Base-by-base conservation (phyloP, 2,329 filamentous ascomycete genomes). In the Tolypocladium album region DNA sequence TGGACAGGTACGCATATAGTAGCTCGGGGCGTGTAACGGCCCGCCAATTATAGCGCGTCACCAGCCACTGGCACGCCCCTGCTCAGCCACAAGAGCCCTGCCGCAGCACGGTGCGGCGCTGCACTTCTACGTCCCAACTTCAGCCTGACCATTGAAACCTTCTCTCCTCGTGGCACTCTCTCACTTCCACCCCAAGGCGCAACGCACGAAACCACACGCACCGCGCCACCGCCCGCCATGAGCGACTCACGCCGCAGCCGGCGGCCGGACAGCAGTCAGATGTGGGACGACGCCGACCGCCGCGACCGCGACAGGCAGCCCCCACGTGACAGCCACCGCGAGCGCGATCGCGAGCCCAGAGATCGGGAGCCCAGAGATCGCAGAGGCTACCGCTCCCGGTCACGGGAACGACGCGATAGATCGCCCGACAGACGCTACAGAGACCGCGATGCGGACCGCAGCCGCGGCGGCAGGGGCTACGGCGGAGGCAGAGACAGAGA, bases 271-370 rank as follows among this genome's bases (percentile, higher is more conserved):
- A 84, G 80, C 71, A 80, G 80, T 57, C 77, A 82, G 58, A 84
- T 84, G 79, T 84, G 83, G 82, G 85, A 88, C 63, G 79, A 82
- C 50, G 73, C 77, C 13, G 76, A 79, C 59, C 74, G 76, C 22
- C 73, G 72, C 58, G 69, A 70, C 56, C 71, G 71, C 58, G 71
- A 71, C 58, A 71, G 73, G 36, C 65, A 67, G 58, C 63, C 60
- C 39, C 47, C 60, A 2, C 66, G 69, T 47, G 66, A 66, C 45
- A 60, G 63, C 20, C 62, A 63, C 39, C 57, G 62, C 40, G 63
- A 64, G 31, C 50, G 65, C 58, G 66, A 71, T n/a, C 64, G 68
- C 4, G 69, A 71, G 56, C 65, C 67, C 47, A 69, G 71, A 57
- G 66, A 72, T 47, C 69, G 70, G 3, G 69, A 71, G 56, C 65